These are phyloP conservation scores for Dorcoceras hygrometricum DNA, from an alignment of 257 asterid species.

Conservation along the genomic window DNA sequence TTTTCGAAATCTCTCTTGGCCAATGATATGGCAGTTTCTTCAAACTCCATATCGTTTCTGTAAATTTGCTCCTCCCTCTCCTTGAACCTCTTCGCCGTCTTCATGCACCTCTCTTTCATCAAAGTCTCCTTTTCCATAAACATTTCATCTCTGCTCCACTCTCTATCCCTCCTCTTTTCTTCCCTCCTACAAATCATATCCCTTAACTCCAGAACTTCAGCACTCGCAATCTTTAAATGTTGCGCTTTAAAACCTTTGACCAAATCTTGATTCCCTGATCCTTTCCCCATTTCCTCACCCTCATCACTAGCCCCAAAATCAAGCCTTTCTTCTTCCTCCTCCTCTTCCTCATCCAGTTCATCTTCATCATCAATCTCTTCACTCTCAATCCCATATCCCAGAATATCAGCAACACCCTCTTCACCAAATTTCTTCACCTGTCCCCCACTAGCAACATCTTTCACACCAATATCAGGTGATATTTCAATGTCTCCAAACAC, in stretches of 20 bases:
- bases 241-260: slow-evolving; percentile 28
- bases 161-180: slow-evolving; percentile 70
- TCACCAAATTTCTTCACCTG: slow-evolving; percentile 38
- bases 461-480: slow-evolving; percentile 31
- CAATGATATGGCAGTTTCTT: slow-evolving; percentile 52
- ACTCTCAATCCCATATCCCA: slow-evolving; percentile 51
- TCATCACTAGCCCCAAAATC: slow-evolving; percentile 38
- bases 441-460: slow-evolving; percentile 20
- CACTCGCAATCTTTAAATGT: slow-evolving; percentile 51
- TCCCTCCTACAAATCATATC: slow-evolving; percentile 63
- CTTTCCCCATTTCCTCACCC: slow-evolving; percentile 38
- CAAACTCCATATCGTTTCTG: slow-evolving; percentile 48
- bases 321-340: slow-evolving; percentile 25
- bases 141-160: slow-evolving; percentile 51
- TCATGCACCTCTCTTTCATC: slow-evolving; percentile 38
- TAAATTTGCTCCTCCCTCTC: slow-evolving; percentile 46
- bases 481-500: slow-evolving; percentile 89
- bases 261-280: slow-evolving; percentile 1
- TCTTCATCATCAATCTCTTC: slow-evolving; percentile 55
- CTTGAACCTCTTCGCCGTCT: slow-evolving; percentile 32
- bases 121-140: slow-evolving; percentile 34
- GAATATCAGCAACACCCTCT: slow-evolving; percentile 33
- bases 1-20: slow-evolving; percentile 59
- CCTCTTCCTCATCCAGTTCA: slow-evolving; percentile 43
- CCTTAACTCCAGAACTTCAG: slow-evolving; percentile 60